Evolutionary conservation across 164 flowering plant species (phyloP), one percentile per base, ranked within the genome.

Genomic region (Liquidambar formosana): DNA sequence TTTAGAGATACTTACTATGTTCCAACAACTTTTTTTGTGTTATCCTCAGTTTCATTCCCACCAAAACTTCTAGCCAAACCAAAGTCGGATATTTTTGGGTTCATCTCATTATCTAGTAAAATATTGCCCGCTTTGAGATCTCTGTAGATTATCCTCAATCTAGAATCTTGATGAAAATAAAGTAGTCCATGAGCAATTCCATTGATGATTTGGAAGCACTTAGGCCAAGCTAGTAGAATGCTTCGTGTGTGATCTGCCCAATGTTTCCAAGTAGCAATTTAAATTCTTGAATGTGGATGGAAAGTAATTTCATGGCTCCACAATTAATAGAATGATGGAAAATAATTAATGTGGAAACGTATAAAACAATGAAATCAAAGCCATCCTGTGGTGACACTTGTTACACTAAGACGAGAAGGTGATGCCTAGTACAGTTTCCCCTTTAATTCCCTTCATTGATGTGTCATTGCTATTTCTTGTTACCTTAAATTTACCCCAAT

Each of bases 51-150:
- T 43, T 62, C 65, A 62, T 43, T 45, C 16, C 65, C 65, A 33
- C 65, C 47, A 43, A 62, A 62, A 43, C 65, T 62, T 43, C 65
- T 26, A 43, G 65, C 65, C 65, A 62, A 33, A 11, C 65, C 65
- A 44, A 62, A 62, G 26, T 62, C 65, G 10, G 65, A 62, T 5
- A 62, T 62, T 45, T 44, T 62, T 21, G 65, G 65, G 49, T 19
- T 62, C 65, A 62, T 62, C 23, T 62, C 65, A 4, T 28, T 19
- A 19, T 62, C 51, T 0, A 62, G 65, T 38, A 62, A 45, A 43
- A 62, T 44, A 43, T 62, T 62, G 26, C 27, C 21, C 2, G 65
- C 49, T 43, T 62, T 62, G 13, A 62, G 48, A 62, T 62, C 65
- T 13, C 65, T 41, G 19, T 62, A 49, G 25, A 62, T 62, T 44